Evolutionary conservation across 139 green algal genomes (phyloP), one percentile per base, ranked within the genome.

Genomic region (Chlorella sp.): DNA sequence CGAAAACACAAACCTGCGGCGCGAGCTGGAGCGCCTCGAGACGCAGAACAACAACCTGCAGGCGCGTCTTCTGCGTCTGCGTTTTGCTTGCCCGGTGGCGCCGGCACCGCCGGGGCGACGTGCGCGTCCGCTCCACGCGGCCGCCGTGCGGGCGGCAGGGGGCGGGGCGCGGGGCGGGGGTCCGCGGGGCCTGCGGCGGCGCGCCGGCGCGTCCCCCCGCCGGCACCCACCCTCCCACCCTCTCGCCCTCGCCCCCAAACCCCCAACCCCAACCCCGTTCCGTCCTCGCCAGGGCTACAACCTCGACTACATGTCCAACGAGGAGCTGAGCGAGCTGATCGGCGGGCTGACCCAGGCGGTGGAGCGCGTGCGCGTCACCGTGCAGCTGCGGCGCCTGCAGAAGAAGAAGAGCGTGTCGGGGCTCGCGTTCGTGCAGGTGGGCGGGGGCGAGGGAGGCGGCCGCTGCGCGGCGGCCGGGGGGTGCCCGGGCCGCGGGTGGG

Each of bases 331-430:
- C 5, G 73, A 73, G 15, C 78, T 90, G 29, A 87, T 90, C 33
- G 60, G 51, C 40, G 64, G 31, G 11, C 78, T 90, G 9, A 86
- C 75, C 4, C 38, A 81, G 75, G 82, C 82, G 27, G 84, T 89
- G 53, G 84, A 89, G 42, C 53, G 84, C 8, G 84, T 89, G 58
- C 73, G 84, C 17, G 80, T 89, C 64, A 89, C 84, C 6, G 84
- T 89, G 62, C 81, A 86, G 83, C 76, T 84, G 40, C 76, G 80
- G 2, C 55, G 75, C 3, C 75, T 85, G 64, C 46, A 66, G 41
- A 38, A n/a, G 27, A 67, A 27, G 40, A 77, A 77, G 51, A 58
- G 40, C 6, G 73, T 62, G 40, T 9, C 15, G 31, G 5, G 29
- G 38, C 5, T 12, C 58, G 15, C 40, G 15, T 3, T 67, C 58